phyloP scores from a whole-genome alignment of 1,284 basidiomycete genomes.

The Agroathelia rolfsii region DNA sequence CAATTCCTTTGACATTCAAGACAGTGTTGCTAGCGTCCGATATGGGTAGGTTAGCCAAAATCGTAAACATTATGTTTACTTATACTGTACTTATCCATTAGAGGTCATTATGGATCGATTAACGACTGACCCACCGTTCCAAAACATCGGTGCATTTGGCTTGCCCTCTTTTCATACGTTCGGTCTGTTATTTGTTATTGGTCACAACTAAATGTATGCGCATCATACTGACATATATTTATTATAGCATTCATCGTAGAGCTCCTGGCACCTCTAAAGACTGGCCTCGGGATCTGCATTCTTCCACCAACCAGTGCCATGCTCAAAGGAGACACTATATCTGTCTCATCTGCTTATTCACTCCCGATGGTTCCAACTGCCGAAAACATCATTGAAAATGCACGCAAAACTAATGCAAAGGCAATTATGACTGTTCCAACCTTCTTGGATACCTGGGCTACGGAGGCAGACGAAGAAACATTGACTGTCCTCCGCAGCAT shows the following conservation, averaged over 20 bases:
- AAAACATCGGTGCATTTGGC: not conserved
- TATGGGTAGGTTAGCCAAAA: slow-evolving; percentile 1
- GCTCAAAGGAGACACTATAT: too few species aligned
- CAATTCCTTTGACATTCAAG: slow-evolving; percentile 14
- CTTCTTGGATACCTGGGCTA: slow-evolving; percentile 11
- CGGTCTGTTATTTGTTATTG: too few species aligned
- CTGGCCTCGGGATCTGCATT: too few species aligned
- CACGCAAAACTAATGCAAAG: slow-evolving; percentile 6
- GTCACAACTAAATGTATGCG: not conserved
- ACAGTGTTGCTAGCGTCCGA: not conserved
- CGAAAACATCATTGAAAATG: slow-evolving; percentile 12
- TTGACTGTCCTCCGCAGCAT: slow-evolving; percentile 9
- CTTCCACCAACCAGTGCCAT: too few species aligned
- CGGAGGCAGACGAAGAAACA: slow-evolving; percentile 9
- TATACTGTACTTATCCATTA: too few species aligned
- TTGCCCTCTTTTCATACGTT: slow-evolving; percentile 8
- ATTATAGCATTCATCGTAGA: slow-evolving; percentile 12
- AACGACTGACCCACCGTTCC: too few species aligned
- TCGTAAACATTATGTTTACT: too few species aligned
- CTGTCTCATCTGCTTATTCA: not conserved
- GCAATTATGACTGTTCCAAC: slow-evolving; percentile 11
- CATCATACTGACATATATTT: slow-evolving; percentile 14
- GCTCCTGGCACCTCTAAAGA: slow-evolving; percentile 8
- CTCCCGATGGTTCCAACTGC: slow-evolving; percentile 11
- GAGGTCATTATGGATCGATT: too few species aligned